Base-by-base conservation (phyloP, 2,329 filamentous ascomycete genomes). In the Shiraia bambusicola region DNA sequence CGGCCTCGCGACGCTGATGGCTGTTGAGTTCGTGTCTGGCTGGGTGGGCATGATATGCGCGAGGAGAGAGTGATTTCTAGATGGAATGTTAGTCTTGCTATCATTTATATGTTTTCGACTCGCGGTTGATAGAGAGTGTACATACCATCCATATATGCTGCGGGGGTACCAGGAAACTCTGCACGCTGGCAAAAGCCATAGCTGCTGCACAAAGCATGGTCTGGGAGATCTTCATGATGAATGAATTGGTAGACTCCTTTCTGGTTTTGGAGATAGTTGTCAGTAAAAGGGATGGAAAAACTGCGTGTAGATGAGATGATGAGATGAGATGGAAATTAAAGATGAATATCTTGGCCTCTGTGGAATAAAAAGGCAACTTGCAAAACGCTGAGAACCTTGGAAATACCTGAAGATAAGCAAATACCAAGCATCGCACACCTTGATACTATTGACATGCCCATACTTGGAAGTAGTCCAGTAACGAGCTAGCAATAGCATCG, bases 221-320 rank as follows among this genome's bases (percentile, higher is more conserved):
- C 1, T 47, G 40, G 35, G 42, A 46, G 37, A 64, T 34, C 40
- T 49, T 63, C 63, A 66, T 66, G 5, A 25, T 58, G 48, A 41
- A 28, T n/a, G n/a, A 25, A 33, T 15, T n/a, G n/a, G n/a, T n/a
- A n/a, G 35, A 17, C 14, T 16, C 10, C 10, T 16, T 17, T 28
- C 39, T 14, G 7, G 36, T 40, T 27, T 16, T 26, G 16, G n/a
- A n/a, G n/a, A n/a, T n/a, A n/a, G n/a, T n/a, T n/a, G n/a, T n/a
- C n/a, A n/a, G n/a, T n/a, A n/a, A n/a, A n/a, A n/a, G n/a, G n/a
- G n/a, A n/a, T n/a, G n/a, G n/a, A n/a, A n/a, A n/a, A n/a, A n/a
- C n/a, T n/a, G n/a, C n/a, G n/a, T n/a, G 36, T 15, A 35, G 14
- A 15, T 28, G 48, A 47, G 35, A 29, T 30, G 38, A 30, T 24